Evolutionary conservation across 1,139 yeast genomes (phyloP).

Genomic region (Suhomyces coccinellae): DNA sequence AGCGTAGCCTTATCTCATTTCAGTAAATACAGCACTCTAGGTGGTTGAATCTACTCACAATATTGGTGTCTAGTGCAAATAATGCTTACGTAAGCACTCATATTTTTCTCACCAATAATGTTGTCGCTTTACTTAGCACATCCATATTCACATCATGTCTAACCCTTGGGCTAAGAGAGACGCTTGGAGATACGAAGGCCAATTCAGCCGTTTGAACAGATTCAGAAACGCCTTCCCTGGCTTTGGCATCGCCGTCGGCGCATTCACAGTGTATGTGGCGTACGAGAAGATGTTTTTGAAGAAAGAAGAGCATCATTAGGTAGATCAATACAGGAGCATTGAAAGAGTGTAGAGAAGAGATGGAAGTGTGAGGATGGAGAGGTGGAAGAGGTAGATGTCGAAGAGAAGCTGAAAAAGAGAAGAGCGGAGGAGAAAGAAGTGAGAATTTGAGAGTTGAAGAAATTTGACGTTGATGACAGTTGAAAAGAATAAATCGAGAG

Average conservation of each 20-base stretch:
- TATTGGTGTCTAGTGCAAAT: too few relatives aligned
- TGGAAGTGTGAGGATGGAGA: background rate
- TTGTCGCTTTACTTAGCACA: background rate
- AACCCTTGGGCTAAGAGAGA: slow-evolving; percentile 68
- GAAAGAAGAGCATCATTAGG: slow-evolving; percentile 19
- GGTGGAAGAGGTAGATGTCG: background rate
- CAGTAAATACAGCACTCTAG: too few relatives aligned
- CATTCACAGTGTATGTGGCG: slow-evolving; percentile 65
- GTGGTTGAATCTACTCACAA: too few relatives aligned
- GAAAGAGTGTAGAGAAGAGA: background rate
- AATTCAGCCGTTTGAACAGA: slow-evolving; percentile 69
- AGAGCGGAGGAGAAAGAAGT: background rate
- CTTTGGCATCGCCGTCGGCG: slow-evolving; percentile 75
- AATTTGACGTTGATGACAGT: background rate
- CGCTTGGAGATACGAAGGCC: slow-evolving; percentile 90
- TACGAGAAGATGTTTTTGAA: slow-evolving; percentile 57
- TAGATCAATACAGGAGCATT: background rate
- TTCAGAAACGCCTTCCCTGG: slow-evolving; percentile 82
- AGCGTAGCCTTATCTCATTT: too few relatives aligned
- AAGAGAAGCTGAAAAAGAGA: background rate
- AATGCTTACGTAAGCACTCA: slow-evolving; percentile 5
- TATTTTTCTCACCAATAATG: slow-evolving; percentile 11
- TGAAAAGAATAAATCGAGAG: too few relatives aligned
- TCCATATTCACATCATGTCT: slow-evolving; percentile 6
- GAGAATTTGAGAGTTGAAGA: background rate